Conservation (phyloP, 2,329 filamentous ascomycete genomes). For the Fusarium proliferatum region DNA sequence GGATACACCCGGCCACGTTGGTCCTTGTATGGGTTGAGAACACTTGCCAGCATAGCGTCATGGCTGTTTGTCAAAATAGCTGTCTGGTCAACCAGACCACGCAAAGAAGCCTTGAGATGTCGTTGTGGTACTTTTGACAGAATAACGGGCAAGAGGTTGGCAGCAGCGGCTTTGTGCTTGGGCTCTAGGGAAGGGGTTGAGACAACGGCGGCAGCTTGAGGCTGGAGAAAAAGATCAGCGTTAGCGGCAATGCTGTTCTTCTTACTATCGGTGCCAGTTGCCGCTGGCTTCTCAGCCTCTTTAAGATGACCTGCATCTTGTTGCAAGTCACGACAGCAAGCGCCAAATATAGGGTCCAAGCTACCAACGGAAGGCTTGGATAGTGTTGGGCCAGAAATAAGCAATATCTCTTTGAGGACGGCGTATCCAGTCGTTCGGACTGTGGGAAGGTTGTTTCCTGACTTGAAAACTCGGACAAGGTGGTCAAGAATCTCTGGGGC, state of each 20-base stretch:
- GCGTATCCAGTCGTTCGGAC: conserved; percentile 72
- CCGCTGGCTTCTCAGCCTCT: conserved; percentile 47
- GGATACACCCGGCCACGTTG: conserved; percentile 72
- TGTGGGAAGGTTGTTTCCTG: conserved; percentile 60
- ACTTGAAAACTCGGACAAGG: conserved; percentile 75
- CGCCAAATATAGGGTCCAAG: conserved; percentile 69
- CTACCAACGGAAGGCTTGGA: conserved; percentile 73
- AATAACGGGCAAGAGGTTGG: conserved; percentile 69
- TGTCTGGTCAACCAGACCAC: conserved; percentile 82
- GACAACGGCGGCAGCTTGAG: conserved; percentile 49
- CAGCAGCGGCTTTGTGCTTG: conserved; percentile 67
- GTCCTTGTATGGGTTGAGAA: conserved; percentile 79
- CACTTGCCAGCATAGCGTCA: conserved; percentile 81
- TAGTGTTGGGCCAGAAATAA: conserved; percentile 72
- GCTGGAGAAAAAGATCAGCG: conserved; percentile 76
- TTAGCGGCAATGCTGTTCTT: conserved; percentile 65
- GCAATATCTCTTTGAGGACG: conserved; percentile 67
- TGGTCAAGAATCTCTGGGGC: conserved; percentile 77
- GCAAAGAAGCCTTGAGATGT: conserved; percentile 75
- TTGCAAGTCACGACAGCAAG: conserved; percentile 81
- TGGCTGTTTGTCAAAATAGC: conserved; percentile 77
- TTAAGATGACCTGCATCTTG: conserved; percentile 62
- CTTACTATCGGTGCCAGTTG: conserved; percentile 46
- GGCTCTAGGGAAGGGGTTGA: conserved; percentile 52
- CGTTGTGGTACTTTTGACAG: conserved; percentile 73